Evolutionary conservation across 75 land plant genomes (phyloP).

Genomic region (Sequoia sempervirens): DNA sequence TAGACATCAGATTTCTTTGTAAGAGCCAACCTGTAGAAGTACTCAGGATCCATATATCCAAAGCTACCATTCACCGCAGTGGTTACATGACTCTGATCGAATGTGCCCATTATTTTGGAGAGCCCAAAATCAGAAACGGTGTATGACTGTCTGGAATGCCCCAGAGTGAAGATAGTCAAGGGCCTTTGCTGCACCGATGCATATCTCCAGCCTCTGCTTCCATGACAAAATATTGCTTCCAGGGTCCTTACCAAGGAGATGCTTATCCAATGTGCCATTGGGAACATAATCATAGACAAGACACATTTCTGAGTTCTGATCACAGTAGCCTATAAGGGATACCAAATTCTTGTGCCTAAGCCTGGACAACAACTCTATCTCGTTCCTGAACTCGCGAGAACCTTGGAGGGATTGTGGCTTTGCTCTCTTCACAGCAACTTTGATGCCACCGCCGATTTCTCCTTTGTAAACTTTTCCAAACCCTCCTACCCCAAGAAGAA

Average conservation of each 20-base stretch:
- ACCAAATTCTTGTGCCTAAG: constrained; percentile 22
- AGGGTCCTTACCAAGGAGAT: constrained; percentile 1
- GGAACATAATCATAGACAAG: too few species aligned
- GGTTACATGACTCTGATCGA: constrained; percentile 23
- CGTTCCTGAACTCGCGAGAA: too few species aligned
- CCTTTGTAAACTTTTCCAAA: too few species aligned
- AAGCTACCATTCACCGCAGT: constrained; percentile 29
- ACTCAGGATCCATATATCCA: constrained; percentile 32
- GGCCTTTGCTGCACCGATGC: too few species aligned
- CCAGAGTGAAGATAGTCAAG: too few species aligned
- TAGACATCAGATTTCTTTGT: too few species aligned
- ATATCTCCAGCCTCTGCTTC: constrained; percentile 1
- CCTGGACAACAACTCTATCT: too few species aligned
- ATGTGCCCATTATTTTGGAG: constrained; percentile 22
- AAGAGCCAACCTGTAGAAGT: constrained; percentile 12
- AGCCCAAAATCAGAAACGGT: constrained; percentile 29
- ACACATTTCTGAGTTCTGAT: constrained; percentile 2
- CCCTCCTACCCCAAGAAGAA: too few species aligned
- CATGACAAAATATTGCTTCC: background rate
- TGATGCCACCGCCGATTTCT: too few species aligned
- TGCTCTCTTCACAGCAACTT: too few species aligned
- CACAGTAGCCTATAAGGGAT: constrained; percentile 23
- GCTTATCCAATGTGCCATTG: constrained; percentile 13
- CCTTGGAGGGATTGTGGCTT: too few species aligned
- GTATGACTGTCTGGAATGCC: too few species aligned